Evolutionary conservation across 306 rosid genomes (phyloP), one percentile per base, ranked within the genome.

Genomic region (Datisca glomerata): DNA sequence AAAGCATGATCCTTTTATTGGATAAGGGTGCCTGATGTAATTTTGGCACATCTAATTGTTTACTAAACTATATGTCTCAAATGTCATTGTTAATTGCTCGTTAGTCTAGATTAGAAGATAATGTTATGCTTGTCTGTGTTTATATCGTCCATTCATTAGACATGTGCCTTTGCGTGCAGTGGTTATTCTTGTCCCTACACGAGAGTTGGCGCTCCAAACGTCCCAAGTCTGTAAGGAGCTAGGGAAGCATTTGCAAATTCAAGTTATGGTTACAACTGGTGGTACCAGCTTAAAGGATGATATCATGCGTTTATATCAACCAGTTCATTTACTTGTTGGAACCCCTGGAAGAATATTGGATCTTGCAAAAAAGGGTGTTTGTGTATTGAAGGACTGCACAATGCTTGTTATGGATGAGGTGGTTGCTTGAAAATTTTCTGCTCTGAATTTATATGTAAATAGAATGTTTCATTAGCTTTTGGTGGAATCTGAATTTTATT

Each of bases 381-480:
- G 96, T 52, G 10, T 78, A 58, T 51, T 86, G 86, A 81, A 86
- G 53, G 72, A 78, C 60, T 81, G 96, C 47, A 40, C 76, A 42
- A 71, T 86, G 94, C 92, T 86, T 75, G 82, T 86, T 46, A 78
- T 86, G 96, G 96, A 86, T 48, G 96, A 78, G 96, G 96, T 86
- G 66, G n/a, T n/a, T n/a, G n/a, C n/a, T n/a, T n/a, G n/a, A n/a
- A n/a, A n/a, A n/a, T n/a, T n/a, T n/a, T n/a, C n/a, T n/a, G n/a
- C n/a, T n/a, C n/a, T n/a, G n/a, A n/a, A n/a, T n/a, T n/a, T n/a
- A n/a, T n/a, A n/a, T n/a, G n/a, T n/a, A n/a, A n/a, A n/a, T n/a
- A n/a, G n/a, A n/a, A n/a, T n/a, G n/a, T n/a, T n/a, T n/a, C n/a
- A n/a, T n/a, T n/a, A n/a, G n/a, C n/a, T n/a, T n/a, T n/a, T n/a